phyloP scores from a whole-genome alignment of 257 asterid species.

The Ligustrum vulgare region DNA sequence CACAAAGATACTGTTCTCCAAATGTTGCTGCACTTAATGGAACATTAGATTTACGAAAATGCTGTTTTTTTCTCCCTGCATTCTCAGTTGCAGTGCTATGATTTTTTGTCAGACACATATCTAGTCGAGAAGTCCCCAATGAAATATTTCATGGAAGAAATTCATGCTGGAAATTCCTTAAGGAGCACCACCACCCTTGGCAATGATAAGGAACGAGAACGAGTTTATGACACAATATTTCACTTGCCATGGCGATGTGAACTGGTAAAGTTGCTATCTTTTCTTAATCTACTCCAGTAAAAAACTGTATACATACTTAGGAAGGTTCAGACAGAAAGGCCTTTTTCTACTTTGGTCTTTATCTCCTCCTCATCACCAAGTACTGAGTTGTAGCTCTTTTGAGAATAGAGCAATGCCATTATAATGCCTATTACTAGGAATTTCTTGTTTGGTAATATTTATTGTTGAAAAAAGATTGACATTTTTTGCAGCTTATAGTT shows the following conservation, averaged over 20 bases:
- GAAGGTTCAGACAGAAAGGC: neutral
- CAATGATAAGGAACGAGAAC: constrained; percentile 83
- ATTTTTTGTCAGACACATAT: constrained; percentile 42
- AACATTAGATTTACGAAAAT: neutral
- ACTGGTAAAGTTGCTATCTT: constrained; percentile 59
- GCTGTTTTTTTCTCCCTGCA: constrained; percentile 24
- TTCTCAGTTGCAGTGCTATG: constrained; percentile 19
- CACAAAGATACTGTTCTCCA: neutral
- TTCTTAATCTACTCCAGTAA: constrained; percentile 13
- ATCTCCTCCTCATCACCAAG: constrained; percentile 2
- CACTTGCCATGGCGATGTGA: constrained; percentile 98
- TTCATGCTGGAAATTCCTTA: constrained; percentile 84
- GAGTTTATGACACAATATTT: constrained; percentile 92
- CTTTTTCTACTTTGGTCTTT: neutral
- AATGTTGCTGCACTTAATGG: constrained; percentile 1
- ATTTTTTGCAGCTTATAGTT: constrained; percentile 74
- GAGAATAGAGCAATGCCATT: neutral
- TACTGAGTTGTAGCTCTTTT: constrained; percentile 7
- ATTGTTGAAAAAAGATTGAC: constrained; percentile 5
- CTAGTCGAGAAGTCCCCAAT: constrained; percentile 72
- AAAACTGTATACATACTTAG: neutral
- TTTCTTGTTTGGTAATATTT: constrained; percentile 16
- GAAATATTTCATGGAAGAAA: constrained; percentile 81
- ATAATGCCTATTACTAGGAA: neutral
- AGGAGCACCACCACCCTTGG: constrained; percentile 76